Base-by-base conservation (phyloP, 495 filamentous ascomycete genomes). In the Astrocystis sublimbata region DNA sequence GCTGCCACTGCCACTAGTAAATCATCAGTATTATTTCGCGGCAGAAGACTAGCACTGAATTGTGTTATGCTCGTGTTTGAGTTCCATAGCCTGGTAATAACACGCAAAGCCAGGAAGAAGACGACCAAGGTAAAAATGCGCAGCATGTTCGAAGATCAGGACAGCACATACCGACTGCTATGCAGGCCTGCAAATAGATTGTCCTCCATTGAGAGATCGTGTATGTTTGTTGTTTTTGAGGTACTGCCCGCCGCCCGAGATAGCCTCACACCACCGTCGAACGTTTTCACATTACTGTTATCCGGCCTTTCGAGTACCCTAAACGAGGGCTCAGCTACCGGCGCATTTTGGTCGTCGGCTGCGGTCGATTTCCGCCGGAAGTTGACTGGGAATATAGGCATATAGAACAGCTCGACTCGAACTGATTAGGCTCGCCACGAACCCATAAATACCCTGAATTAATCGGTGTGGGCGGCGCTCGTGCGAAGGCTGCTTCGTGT, bases 1-100 rank as follows among this genome's bases (percentile, higher is more conserved):
- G 26, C 82, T 86, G 57, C 85, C 87, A 73, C 88, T 89, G 56
- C 83, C 82, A 70, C 82, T 85, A 65, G 53, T n/a, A 55, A 64
- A 66, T 42, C 24, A 62, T 68, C 56, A 71, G 70, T 74, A 68
- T 67, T 62, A 70, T 67, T 70, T 57, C 64, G 63, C 58, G 60
- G 57, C 59, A 65, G 60, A 65, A 68, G 59, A 38, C 58, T 41
- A 66, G 67, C 40, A 58, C 63, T 19, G 5, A 4, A 1, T 23
- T 30, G 6, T 42, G 17, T 8, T 26, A 0, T 45, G 8, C 38
- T 43, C 19, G 31, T 23, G 35, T 40, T 53, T 31, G 17, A 6
- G 26, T 45, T 30, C 5, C 28, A 30, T 13, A 28, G 19, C 10
- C 2, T 8, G 38, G 17, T 13, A 52, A 52, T 9, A 6, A 15